Percentiles rank a stretch among this genome's conserved stretches.
These are phyloP conservation scores for Blepharisma japonicum DNA, from an alignment of 73 alveolate genomes.

Conservation along the genomic window DNA sequence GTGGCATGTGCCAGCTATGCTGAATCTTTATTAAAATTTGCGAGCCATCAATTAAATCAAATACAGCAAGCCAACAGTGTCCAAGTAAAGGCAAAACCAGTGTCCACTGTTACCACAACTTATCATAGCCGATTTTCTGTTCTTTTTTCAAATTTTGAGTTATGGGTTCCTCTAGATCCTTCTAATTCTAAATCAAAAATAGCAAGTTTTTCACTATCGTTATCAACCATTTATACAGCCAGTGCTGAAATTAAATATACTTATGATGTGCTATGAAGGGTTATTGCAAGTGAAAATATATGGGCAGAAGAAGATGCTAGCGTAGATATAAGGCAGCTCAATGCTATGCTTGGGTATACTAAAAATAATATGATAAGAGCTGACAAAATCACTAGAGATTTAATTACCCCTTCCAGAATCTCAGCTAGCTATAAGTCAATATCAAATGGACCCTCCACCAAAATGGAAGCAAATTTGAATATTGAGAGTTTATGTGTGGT, in stretches of 20 bases:
- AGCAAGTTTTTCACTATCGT: background rate
- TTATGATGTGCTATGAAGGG: background rate
- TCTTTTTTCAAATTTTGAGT: background rate
- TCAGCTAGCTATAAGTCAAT: background rate
- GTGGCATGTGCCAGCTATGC: background rate
- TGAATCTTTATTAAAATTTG: background rate
- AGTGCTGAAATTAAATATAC: background rate
- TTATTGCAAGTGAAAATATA: background rate
- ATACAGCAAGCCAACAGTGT: background rate
- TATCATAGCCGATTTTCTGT: background rate
- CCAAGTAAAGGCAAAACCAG: background rate
- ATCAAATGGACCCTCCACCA: background rate
- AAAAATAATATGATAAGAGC: background rate
- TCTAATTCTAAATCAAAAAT: background rate
- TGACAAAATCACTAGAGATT: background rate
- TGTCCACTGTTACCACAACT: background rate
- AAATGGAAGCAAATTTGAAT: background rate
- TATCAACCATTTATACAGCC: background rate
- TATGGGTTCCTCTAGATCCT: background rate
- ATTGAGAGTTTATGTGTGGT: background rate
- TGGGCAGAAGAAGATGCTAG: conserved; percentile 1
- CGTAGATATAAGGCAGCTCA: background rate
- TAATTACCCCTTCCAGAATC: conserved; percentile 9
- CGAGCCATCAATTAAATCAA: background rate
- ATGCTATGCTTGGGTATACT: background rate